Percentiles rank a stretch among this genome's conserved stretches.
phyloP scores from a whole-genome alignment of 2,329 filamentous ascomycete species.

The Paraconiothyrium brasiliense region DNA sequence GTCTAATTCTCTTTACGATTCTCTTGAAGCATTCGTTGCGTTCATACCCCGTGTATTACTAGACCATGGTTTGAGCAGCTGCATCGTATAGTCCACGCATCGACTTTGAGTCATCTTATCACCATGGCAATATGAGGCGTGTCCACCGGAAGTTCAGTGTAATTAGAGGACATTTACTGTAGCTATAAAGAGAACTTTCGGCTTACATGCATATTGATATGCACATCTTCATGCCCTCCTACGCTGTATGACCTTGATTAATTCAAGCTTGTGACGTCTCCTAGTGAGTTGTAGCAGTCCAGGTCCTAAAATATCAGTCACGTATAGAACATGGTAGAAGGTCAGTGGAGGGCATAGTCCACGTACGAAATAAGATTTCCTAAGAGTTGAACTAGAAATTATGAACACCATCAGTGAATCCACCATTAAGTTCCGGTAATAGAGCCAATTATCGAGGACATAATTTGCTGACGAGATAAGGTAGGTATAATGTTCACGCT shows the following conservation, averaged over 20 bases:
- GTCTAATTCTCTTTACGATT: background rate
- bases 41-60: constrained; percentile 12
- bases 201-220: background rate
- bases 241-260: background rate
- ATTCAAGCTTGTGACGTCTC: too few species aligned
- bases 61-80: background rate
- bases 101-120: background rate
- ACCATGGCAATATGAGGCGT: background rate
- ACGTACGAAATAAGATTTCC: too few species aligned
- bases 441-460: background rate
- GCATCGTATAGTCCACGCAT: background rate
- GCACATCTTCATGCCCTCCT: background rate
- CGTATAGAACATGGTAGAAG: too few species aligned
- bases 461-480: background rate
- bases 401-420: background rate
- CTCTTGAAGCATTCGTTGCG: background rate
- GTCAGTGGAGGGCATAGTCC: too few species aligned
- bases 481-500: background rate
- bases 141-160: background rate
- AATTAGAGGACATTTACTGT: background rate
- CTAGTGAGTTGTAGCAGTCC: too few species aligned
- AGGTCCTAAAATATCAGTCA: too few species aligned
- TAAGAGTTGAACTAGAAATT: too few species aligned
- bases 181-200: background rate
- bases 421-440: background rate